Conservation (phyloP, 768 basidiomycete genomes). For the Russula compacta region DNA sequence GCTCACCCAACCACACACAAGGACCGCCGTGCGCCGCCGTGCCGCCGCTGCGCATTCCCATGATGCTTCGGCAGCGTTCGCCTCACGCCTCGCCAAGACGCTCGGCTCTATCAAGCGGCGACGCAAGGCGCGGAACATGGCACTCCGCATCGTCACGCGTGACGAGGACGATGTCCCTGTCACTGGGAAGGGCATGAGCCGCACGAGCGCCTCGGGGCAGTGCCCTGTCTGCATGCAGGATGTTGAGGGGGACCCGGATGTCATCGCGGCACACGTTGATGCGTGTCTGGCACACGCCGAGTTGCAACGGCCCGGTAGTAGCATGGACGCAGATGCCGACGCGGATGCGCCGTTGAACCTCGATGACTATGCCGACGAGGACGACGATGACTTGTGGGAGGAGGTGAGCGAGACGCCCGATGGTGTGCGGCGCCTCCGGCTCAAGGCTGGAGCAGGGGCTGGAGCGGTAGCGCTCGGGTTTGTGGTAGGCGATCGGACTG, state of each 20-base stretch:
- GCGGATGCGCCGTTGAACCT: constrained; percentile 21
- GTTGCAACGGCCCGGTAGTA: neutral
- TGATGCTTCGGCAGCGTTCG: constrained; percentile 22
- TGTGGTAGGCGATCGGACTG: constrained; percentile 45
- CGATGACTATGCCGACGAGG: constrained; percentile 17
- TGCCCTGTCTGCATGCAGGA: constrained; percentile 62
- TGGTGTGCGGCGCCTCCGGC: neutral
- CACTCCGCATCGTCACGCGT: constrained; percentile 55
- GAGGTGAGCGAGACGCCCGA: constrained; percentile 27
- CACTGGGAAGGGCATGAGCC: constrained; percentile 19
- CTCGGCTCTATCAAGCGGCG: constrained; percentile 57
- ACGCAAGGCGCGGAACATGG: constrained; percentile 58
- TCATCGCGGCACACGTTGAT: constrained; percentile 75
- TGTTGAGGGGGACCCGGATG: constrained; percentile 60
- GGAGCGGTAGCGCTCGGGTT: constrained; percentile 39
- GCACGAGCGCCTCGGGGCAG: constrained; percentile 23
- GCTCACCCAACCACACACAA: constrained; percentile 28
- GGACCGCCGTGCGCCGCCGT: constrained; percentile 29
- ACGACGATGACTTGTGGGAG: constrained; percentile 34
- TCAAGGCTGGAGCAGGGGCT: neutral
- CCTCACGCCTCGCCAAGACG: constrained; percentile 36
- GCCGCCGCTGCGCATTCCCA: constrained; percentile 37
- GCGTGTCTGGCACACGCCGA: constrained; percentile 58
- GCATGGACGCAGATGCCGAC: constrained; percentile 28
- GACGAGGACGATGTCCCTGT: constrained; percentile 38